A percentile compares a stretch with the other conserved stretches of the same genome.
These are phyloP conservation scores for Puccinia polysora DNA, from an alignment of 1,284 basidiomycete genomes.

Conservation along the genomic window DNA sequence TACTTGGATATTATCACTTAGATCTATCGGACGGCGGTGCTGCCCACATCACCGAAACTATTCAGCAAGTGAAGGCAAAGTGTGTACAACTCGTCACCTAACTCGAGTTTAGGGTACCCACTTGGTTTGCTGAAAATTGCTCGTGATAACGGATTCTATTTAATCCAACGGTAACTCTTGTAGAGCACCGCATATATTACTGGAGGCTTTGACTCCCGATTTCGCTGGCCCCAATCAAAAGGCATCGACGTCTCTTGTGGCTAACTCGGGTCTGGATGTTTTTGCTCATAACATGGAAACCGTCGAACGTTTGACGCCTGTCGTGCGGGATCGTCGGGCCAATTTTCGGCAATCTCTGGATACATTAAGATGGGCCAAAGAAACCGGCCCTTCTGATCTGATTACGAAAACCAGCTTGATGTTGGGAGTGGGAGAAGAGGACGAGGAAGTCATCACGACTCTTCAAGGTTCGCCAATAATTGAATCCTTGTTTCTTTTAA, in stretches of 20 bases:
- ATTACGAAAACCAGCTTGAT: conserved; percentile 98
- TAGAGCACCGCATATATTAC: conserved; percentile 87
- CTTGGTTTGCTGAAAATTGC: background rate
- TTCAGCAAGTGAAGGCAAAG: conserved; percentile 93
- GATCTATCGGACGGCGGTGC: conserved; percentile 89
- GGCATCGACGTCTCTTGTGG: conserved; percentile 67
- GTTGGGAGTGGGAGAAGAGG: conserved; percentile 91
- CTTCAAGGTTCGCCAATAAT: conserved; percentile 71
- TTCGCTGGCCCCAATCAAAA: conserved; percentile 74
- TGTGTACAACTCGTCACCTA: conserved; percentile 52
- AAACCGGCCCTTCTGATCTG: conserved; percentile 71
- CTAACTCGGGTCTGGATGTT: conserved; percentile 87
- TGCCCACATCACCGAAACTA: conserved; percentile 89
- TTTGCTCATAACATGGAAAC: conserved; percentile 99
- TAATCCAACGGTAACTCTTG: background rate
- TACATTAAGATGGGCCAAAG: conserved; percentile 66
- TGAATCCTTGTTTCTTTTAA: too few species aligned
- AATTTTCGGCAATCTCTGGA: conserved; percentile 82
- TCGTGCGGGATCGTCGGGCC: conserved; percentile 88
- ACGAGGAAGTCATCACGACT: conserved; percentile 76
- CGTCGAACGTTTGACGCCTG: conserved; percentile 84
- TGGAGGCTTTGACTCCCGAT: conserved; percentile 95
- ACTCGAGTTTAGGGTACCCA: too few species aligned
- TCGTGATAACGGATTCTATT: background rate
- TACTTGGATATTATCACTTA: conserved; percentile 51